phyloP scores from a whole-genome alignment of 1,284 basidiomycete species.

The Sporisorium reilianum region DNA sequence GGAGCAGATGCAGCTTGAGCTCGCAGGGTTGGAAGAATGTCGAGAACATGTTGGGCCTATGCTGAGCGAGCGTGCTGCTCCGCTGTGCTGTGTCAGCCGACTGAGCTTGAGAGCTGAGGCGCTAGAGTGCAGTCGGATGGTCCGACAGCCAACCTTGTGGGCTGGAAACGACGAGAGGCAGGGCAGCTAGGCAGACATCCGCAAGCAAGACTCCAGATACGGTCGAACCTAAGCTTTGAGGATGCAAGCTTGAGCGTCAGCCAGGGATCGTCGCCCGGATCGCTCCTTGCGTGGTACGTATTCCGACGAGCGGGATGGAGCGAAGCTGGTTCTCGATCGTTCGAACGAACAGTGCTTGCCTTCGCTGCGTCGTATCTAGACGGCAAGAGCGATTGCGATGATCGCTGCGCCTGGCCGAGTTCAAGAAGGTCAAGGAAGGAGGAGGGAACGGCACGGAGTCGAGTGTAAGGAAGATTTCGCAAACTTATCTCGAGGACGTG shows the following conservation, averaged over 20 bases:
- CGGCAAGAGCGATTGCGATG: neutral
- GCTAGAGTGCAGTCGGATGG: neutral
- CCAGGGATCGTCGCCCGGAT: neutral
- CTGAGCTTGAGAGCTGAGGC: too few species aligned
- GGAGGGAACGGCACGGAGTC: too few species aligned
- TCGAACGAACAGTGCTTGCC: neutral
- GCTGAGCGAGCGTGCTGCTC: neutral
- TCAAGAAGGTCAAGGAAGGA: neutral
- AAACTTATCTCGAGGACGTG: constrained; percentile 3
- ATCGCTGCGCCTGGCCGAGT: neutral
- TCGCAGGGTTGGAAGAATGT: constrained; percentile 65
- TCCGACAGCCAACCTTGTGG: neutral
- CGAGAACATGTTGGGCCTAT: constrained; percentile 49
- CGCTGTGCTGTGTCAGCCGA: neutral
- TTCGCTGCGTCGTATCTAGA: neutral
- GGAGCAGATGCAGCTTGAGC: constrained; percentile 65
- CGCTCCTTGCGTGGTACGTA: neutral
- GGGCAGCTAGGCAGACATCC: neutral
- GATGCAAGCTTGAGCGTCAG: neutral
- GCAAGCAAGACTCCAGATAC: neutral
- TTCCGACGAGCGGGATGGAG: neutral
- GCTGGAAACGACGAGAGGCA: neutral
- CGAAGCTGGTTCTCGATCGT: neutral
- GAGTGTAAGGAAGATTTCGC: neutral
- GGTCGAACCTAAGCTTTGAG: neutral